phyloP scores from a whole-genome alignment of 129 eudicot genomes.

The Heracleum sosnowskyi region DNA sequence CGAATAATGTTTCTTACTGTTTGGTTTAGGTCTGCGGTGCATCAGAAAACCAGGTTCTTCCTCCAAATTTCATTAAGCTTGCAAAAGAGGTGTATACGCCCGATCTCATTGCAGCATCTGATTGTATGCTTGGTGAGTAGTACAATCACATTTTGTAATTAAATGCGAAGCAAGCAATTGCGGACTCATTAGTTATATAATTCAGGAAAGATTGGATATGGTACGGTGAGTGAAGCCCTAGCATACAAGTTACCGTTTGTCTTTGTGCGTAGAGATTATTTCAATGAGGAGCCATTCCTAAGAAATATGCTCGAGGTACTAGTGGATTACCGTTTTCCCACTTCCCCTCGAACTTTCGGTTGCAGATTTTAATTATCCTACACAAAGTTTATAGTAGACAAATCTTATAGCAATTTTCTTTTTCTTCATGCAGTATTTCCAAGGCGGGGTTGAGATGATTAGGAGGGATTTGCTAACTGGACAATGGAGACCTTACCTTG shows the following conservation, averaged over 20 bases:
- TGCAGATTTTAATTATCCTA: background rate
- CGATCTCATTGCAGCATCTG: slow-evolving; percentile 94
- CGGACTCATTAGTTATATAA: slow-evolving; percentile 15
- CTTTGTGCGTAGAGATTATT: slow-evolving; percentile 93
- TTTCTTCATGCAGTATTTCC: slow-evolving; percentile 45
- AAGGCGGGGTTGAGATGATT: slow-evolving; percentile 99
- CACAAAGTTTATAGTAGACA: background rate
- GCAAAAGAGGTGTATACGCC: slow-evolving; percentile 90
- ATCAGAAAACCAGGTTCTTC: slow-evolving; percentile 62
- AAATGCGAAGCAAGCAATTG: background rate
- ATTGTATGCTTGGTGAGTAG: slow-evolving; percentile 97
- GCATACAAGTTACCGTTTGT: slow-evolving; percentile 92
- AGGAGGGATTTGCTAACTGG: slow-evolving; percentile 95
- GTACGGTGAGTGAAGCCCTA: slow-evolving; percentile 96
- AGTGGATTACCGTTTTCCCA: background rate
- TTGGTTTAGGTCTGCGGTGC: slow-evolving; percentile 82
- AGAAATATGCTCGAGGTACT: slow-evolving; percentile 98
- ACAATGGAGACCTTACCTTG: slow-evolving; percentile 89
- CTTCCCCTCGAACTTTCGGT: background rate
- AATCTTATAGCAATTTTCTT: background rate
- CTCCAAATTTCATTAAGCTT: slow-evolving; percentile 84
- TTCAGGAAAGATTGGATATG: slow-evolving; percentile 98
- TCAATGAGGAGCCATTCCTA: slow-evolving; percentile 95
- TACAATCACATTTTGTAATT: background rate
- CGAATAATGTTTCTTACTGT: background rate